These are phyloP conservation scores for Fusarium sp. DNA, from an alignment of 2,329 filamentous ascomycete genomes.

Conservation along the genomic window DNA sequence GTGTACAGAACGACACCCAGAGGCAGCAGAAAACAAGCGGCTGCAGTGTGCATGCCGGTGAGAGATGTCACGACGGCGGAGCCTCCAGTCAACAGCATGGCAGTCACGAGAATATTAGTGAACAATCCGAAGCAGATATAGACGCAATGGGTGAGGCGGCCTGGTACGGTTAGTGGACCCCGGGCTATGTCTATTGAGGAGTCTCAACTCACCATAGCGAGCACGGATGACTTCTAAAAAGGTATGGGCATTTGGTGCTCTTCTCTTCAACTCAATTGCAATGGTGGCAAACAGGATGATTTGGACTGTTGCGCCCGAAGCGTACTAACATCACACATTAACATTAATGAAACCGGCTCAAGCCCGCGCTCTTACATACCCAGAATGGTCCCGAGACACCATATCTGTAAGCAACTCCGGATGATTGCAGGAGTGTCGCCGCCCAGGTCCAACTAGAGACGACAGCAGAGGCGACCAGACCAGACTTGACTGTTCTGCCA, in stretches of 20 bases:
- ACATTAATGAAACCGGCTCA: not conserved
- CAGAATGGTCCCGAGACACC: conserved; percentile 72
- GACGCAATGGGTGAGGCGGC: conserved; percentile 75
- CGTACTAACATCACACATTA: conserved; percentile 55
- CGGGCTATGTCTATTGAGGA: too few relatives aligned
- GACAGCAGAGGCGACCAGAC: conserved; percentile 88
- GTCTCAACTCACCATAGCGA: conserved; percentile 68
- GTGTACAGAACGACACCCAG: conserved; percentile 81
- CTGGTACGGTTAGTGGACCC: not conserved
- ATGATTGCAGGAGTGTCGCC: conserved; percentile 82
- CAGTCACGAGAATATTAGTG: conserved; percentile 88
- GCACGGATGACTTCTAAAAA: conserved; percentile 87
- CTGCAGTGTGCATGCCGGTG: conserved; percentile 69
- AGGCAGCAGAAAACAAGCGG: conserved; percentile 86
- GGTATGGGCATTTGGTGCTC: conserved; percentile 87
- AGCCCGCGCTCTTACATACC: conserved; percentile 36
- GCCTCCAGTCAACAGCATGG: conserved; percentile 89
- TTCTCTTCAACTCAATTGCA: conserved; percentile 88
- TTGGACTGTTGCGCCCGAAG: conserved; percentile 79
- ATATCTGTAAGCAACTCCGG: conserved; percentile 86
- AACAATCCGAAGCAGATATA: conserved; percentile 86
- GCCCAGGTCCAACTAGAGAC: conserved; percentile 96
- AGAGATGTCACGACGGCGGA: conserved; percentile 65
- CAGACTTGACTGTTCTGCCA: conserved; percentile 88
- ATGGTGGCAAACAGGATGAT: conserved; percentile 91